These are phyloP conservation scores for Auxenochlorella pyrenoidosa DNA, from an alignment of 139 green algal genomes.

Conservation along the genomic window DNA sequence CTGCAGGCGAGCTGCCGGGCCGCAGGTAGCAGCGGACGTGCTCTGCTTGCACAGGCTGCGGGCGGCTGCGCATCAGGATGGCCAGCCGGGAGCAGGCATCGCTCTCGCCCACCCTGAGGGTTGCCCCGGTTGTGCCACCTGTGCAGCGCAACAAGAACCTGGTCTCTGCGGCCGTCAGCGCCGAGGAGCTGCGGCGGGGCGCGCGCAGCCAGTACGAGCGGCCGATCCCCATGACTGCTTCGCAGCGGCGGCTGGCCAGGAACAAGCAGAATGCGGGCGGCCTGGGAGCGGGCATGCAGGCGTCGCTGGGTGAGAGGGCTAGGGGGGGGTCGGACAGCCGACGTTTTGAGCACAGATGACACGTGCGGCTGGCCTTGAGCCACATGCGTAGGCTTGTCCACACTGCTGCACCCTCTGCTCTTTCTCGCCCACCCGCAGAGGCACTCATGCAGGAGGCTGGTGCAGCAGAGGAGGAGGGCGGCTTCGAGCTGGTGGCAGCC, in stretches of 20 bases:
- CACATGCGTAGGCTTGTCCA: too few relatives aligned
- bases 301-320: neutral
- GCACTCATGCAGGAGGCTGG: neutral
- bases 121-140: neutral
- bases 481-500: constrained; percentile 1
- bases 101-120: too few relatives aligned
- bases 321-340: neutral
- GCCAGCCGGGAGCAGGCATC: too few relatives aligned
- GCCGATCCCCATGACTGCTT: neutral
- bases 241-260: constrained; percentile 6
- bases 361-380: neutral
- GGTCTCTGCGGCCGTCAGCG: neutral
- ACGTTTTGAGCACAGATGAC: neutral
- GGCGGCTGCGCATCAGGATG: too few relatives aligned
- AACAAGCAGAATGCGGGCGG: constrained; percentile 4
- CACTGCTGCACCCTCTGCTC: neutral
- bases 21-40: too few relatives aligned
- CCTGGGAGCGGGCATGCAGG: neutral
- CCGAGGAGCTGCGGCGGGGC: neutral
- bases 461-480: neutral
- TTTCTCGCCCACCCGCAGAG: neutral
- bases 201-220: neutral
- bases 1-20: constrained; percentile 3
- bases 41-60: neutral
- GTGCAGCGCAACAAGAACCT: constrained; percentile 14